Base-by-base conservation (phyloP, 2,329 filamentous ascomycete species). In the Pseudogymnoascus sp. region DNA sequence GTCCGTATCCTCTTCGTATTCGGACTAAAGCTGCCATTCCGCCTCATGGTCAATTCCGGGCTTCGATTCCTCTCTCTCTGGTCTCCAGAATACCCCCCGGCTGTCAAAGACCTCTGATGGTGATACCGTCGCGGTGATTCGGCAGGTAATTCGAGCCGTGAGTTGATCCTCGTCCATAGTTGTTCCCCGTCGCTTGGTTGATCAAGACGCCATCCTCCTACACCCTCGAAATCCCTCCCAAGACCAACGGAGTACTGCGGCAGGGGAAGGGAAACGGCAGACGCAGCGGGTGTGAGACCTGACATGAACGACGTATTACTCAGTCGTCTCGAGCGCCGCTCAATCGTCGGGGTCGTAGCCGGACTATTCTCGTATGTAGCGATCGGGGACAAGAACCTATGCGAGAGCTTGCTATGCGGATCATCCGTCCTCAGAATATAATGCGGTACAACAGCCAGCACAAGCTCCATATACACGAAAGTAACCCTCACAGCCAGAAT, bases 401-500 rank as follows among this genome's bases (percentile, higher is more conserved):
- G 14, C 7, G 71, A 69, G 11, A 75, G 65, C 23, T 25, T 57
- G 21, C 39, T 36, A 14, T 57, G 21, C 6, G 62, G 62, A 7
- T 36, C 51, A 34, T 57, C 51, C 1, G n/a, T 57, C 5, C 16
- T 11, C 19, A 71, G 63, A 78, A 89, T 73, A 66, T 83, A 82
- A 62, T 83, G 82, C 5, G 82, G 81, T 1, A 88, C 71, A 3
- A 88, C 77, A 6, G 83, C 83, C 19, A 85, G 73, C 48, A 79
- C 81, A 62, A 90, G 78, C 70, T 89, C 85, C 66, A 88, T 75
- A 71, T 89, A 89, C 64, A 89, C 81, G 62, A 88, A 71, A 54
- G 82, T 76, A 23, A 87, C 81, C 23, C 86, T 81, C 67, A 87
- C 75, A 70, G 84, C 80, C 60, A 90, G 80, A 37, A 88, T 78